Evolutionary conservation across 768 basidiomycete genomes (phyloP).

Genomic region (Lactarius tabidus): DNA sequence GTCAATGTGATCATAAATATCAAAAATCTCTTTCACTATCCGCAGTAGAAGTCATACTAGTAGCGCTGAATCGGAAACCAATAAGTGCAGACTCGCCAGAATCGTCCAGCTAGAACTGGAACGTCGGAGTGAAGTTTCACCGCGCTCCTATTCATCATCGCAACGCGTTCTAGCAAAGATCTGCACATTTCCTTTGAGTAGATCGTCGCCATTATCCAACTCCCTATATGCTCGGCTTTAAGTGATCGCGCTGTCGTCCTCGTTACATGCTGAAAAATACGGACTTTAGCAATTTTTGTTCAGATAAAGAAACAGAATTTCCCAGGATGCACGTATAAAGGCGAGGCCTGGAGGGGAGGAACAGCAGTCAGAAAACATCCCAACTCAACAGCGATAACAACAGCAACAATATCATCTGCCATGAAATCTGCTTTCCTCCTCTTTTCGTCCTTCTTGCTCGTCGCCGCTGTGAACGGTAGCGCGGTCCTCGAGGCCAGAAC

Average conservation of each 20-base stretch:
- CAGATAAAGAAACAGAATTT: background rate
- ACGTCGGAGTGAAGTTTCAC: background rate
- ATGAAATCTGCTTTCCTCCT: conserved; percentile 2
- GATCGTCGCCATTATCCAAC: no score
- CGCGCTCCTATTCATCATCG: no score
- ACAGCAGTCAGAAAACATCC: background rate
- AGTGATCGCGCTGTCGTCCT: background rate
- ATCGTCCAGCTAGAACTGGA: background rate
- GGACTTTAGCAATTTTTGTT: no score
- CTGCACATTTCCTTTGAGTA: background rate
- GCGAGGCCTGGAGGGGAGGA: background rate
- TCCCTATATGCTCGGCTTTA: no score
- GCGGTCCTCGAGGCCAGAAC: conserved; percentile 25
- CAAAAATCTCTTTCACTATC: no score
- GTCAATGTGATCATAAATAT: no score
- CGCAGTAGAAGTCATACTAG: no score
- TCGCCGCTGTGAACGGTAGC: background rate
- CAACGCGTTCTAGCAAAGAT: no score
- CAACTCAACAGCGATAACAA: background rate
- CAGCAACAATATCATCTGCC: background rate
- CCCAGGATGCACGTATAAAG: background rate
- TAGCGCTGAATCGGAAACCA: no score
- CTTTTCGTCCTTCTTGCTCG: background rate
- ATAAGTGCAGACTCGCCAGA: no score
- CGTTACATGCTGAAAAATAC: background rate